Percentiles rank a stretch among this genome's conserved stretches.
These are phyloP conservation scores for Conticribra weissflogii DNA, from an alignment of 108 stramenopile species.

Conservation along the genomic window DNA sequence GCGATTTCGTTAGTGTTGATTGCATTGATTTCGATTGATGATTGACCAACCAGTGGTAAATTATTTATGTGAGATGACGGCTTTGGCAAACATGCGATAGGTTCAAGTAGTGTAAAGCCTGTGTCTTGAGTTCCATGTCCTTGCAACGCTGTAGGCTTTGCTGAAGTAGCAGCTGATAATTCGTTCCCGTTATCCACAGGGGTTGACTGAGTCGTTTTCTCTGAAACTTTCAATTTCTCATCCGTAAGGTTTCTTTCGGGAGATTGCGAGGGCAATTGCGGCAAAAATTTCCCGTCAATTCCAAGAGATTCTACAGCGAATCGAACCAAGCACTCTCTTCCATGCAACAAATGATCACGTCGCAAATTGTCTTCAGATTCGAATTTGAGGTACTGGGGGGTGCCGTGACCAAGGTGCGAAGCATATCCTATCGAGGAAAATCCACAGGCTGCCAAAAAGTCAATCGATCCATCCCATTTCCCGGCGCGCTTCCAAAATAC, in stretches of 20 bases:
- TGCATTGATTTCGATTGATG: too few species aligned
- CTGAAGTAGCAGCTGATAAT: too few species aligned
- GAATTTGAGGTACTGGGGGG: slow-evolving; percentile 12
- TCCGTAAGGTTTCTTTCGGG: neutral
- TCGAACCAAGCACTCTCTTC: slow-evolving; percentile 28
- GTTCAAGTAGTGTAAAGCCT: too few species aligned
- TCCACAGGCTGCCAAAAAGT: slow-evolving; percentile 42
- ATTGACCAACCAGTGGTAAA: too few species aligned
- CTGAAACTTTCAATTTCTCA: neutral
- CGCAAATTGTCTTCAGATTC: slow-evolving; percentile 12
- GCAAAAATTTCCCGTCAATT: neutral
- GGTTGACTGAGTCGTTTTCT: slow-evolving; percentile 6
- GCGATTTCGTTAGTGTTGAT: too few species aligned
- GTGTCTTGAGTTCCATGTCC: too few species aligned
- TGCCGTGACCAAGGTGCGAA: neutral
- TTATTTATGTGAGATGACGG: too few species aligned
- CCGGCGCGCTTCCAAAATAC: slow-evolving; percentile 43
- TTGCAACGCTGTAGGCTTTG: too few species aligned
- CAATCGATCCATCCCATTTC: slow-evolving; percentile 40
- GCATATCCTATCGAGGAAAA: slow-evolving; percentile 17
- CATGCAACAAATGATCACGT: slow-evolving; percentile 11
- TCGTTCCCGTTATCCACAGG: too few species aligned
- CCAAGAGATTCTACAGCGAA: slow-evolving; percentile 24
- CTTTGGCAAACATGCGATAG: too few species aligned
- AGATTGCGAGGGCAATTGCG: neutral